phyloP scores from a whole-genome alignment of 2,329 filamentous ascomycete genomes.

The Penicillium aurantiogriseum region DNA sequence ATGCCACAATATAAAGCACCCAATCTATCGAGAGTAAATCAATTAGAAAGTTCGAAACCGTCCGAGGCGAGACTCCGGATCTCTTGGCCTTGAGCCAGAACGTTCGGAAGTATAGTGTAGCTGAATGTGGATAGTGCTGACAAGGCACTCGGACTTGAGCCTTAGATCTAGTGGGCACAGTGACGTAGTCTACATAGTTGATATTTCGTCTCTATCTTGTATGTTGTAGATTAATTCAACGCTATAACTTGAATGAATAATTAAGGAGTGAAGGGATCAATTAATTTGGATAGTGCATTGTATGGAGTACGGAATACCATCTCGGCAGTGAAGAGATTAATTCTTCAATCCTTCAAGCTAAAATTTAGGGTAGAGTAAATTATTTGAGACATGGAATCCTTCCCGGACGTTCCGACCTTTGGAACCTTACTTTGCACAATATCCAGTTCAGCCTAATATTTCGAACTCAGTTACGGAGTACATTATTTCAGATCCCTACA shows the following conservation, averaged over 20 bases:
- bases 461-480: background rate
- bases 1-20: background rate
- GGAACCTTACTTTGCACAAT: no score
- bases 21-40: background rate
- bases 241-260: background rate
- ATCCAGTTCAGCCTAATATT: background rate
- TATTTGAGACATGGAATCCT: background rate
- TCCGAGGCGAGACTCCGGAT: background rate
- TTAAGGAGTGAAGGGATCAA: background rate
- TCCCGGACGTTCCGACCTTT: background rate
- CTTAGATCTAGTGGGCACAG: conserved; percentile 3
- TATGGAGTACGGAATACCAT: background rate
- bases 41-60: background rate
- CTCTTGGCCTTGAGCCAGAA: background rate
- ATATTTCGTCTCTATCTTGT: background rate
- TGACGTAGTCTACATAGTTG: background rate
- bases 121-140: conserved; percentile 1
- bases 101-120: background rate
- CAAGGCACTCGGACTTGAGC: background rate
- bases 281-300: background rate
- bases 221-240: background rate
- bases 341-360: background rate
- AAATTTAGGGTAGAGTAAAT: background rate
- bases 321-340: background rate
- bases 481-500: background rate